Evolutionary conservation across 345 rosid genomes (phyloP).

Genomic region (Corchorus olitorius): DNA sequence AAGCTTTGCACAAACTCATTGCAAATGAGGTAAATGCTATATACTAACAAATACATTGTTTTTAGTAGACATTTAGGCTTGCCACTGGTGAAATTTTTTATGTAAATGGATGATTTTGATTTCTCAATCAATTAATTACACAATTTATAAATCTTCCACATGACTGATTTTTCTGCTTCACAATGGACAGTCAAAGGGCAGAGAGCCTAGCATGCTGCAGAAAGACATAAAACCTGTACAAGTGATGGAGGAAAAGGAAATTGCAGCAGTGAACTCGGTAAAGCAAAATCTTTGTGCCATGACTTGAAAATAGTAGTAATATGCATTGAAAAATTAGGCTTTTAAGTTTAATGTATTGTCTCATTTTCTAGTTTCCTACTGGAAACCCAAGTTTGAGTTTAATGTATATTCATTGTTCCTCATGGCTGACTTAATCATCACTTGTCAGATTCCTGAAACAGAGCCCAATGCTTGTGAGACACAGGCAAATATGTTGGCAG

Average conservation of each 20-base stretch:
- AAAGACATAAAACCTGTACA: conserved; percentile 20
- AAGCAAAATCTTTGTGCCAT: neutral
- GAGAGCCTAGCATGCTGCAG: conserved; percentile 12
- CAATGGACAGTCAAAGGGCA: conserved; percentile 11
- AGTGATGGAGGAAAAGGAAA: conserved; percentile 24
- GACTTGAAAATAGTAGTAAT: neutral
- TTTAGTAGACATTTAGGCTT: neutral
- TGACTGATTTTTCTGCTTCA: conserved; percentile 9
- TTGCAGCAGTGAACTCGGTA: conserved; percentile 15
- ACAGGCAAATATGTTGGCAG: neutral
- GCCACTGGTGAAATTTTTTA: neutral
- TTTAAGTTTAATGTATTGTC: neutral
- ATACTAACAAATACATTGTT: no score
- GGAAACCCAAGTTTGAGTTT: neutral
- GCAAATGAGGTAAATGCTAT: conserved; percentile 21
- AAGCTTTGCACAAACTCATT: conserved; percentile 29
- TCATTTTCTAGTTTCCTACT: neutral
- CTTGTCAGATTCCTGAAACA: conserved; percentile 6
- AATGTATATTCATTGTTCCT: neutral
- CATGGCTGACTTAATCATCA: neutral
- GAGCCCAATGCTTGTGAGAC: neutral
- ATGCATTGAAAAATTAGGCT: neutral
- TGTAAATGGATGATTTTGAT: no score
- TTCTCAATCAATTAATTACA: no score
- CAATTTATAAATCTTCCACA: neutral